Evolutionary conservation across 2,329 filamentous ascomycete species (phyloP).

Genomic region (Epichloe hybrida): DNA sequence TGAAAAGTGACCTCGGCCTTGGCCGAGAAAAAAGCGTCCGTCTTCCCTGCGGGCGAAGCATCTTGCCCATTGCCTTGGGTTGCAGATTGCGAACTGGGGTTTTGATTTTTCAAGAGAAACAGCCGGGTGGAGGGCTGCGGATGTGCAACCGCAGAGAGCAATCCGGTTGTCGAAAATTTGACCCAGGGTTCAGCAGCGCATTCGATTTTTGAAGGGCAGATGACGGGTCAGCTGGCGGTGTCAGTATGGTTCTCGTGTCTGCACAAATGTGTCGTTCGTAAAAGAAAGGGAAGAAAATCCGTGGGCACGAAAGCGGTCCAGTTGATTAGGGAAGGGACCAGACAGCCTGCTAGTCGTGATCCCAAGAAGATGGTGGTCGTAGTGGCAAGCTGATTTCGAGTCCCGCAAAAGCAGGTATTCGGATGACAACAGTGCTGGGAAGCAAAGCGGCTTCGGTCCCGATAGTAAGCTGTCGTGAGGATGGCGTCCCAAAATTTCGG

Average conservation of each 20-base stretch:
- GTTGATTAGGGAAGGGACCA: background rate
- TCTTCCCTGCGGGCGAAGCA: slow-evolving; percentile 18
- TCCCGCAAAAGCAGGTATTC: no score
- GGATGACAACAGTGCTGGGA: background rate
- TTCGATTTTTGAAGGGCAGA: background rate
- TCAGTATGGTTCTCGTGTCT: background rate
- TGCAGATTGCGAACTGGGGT: background rate
- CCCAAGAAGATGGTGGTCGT: background rate
- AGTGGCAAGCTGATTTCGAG: background rate
- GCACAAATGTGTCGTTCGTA: background rate
- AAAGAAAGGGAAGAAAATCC: background rate
- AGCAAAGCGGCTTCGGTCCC: background rate
- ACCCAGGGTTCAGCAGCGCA: background rate
- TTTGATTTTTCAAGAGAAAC: background rate
- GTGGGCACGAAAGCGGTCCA: background rate
- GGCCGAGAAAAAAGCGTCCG: slow-evolving; percentile 21
- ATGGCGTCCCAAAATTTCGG: background rate
- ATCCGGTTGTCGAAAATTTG: background rate
- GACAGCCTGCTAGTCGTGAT: slow-evolving; percentile 4
- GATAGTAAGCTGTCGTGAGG: background rate
- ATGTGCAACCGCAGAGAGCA: background rate
- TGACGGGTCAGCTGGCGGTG: background rate
- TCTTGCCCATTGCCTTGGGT: slow-evolving; percentile 15
- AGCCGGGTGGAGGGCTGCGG: background rate
- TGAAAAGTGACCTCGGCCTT: slow-evolving; percentile 27